phyloP scores from a whole-genome alignment of 2,329 filamentous ascomycete genomes.

The Dactylonectria estremocensis region DNA sequence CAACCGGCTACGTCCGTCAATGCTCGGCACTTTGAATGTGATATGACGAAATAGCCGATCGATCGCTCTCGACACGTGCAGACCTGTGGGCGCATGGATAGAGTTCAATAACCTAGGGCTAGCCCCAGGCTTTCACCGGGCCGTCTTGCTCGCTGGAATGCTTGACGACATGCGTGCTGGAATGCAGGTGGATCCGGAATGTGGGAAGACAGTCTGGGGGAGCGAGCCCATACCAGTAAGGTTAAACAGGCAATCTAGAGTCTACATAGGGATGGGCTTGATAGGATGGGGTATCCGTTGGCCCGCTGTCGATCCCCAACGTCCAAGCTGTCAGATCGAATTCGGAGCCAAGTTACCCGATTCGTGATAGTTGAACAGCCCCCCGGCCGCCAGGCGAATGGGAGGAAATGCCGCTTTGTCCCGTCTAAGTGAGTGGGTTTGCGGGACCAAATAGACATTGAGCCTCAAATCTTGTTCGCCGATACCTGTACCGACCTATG shows the following conservation, averaged over 20 bases:
- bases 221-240: neutral
- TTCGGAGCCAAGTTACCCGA: neutral
- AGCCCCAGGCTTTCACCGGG: no score
- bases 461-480: neutral
- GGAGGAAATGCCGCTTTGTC: neutral
- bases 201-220: neutral
- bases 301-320: neutral
- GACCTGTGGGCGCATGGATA: no score
- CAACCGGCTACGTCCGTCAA: no score
- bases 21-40: no score
- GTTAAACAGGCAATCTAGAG: neutral
- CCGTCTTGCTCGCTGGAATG: neutral
- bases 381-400: neutral
- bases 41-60: no score
- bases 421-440: neutral
- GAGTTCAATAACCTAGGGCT: no score
- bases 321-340: neutral
- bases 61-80: no score
- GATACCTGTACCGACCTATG: neutral
- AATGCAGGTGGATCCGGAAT: neutral
- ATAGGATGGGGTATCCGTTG: neutral
- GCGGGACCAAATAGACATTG: neutral
- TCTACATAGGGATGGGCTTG: no score
- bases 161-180: neutral
- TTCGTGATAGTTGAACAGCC: neutral